These are phyloP conservation scores for Penicillium desertorum DNA, from an alignment of 495 filamentous ascomycete species.

Conservation along the genomic window DNA sequence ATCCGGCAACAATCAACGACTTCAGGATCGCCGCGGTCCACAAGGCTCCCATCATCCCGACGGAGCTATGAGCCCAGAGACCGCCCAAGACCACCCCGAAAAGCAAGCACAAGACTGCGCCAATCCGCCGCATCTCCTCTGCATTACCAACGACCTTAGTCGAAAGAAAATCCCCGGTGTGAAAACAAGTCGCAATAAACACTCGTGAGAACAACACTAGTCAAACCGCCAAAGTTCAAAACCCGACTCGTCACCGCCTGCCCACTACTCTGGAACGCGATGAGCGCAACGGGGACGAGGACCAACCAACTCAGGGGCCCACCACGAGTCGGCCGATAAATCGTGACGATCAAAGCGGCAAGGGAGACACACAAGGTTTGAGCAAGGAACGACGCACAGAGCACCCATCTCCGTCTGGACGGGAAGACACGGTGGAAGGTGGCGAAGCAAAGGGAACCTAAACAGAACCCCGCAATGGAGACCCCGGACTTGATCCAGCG, in stretches of 20 bases:
- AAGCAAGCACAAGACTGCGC: conserved; percentile 58
- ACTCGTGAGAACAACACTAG: conserved; percentile 70
- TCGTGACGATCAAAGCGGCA: conserved; percentile 61
- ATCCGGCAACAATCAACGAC: conserved; percentile 48
- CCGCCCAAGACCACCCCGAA: conserved; percentile 62
- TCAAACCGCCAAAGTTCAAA: conserved; percentile 59
- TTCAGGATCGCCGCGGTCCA: conserved; percentile 63
- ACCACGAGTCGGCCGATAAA: conserved; percentile 32
- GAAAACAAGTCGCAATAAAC: conserved; percentile 72
- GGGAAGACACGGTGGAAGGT: conserved; percentile 59
- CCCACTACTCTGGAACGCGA: conserved; percentile 70
- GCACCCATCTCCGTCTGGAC: conserved; percentile 57
- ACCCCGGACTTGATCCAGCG: conserved; percentile 64
- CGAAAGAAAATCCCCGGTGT: conserved; percentile 55
- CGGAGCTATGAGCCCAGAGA: conserved; percentile 51
- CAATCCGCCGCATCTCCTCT: conserved; percentile 58
- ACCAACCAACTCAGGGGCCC: conserved; percentile 56
- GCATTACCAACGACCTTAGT: conserved; percentile 39
- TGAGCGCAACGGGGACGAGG: conserved; percentile 58
- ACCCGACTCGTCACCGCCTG: conserved; percentile 69
- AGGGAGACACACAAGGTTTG: conserved; percentile 53
- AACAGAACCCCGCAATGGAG: conserved; percentile 64
- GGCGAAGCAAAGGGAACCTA: conserved; percentile 64
- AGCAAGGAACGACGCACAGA: conserved; percentile 57
- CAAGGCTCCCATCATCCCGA: conserved; percentile 61